Evolutionary conservation across 108 stramenopile species (phyloP).

Genomic region (Pseudonitzschia pungens): DNA sequence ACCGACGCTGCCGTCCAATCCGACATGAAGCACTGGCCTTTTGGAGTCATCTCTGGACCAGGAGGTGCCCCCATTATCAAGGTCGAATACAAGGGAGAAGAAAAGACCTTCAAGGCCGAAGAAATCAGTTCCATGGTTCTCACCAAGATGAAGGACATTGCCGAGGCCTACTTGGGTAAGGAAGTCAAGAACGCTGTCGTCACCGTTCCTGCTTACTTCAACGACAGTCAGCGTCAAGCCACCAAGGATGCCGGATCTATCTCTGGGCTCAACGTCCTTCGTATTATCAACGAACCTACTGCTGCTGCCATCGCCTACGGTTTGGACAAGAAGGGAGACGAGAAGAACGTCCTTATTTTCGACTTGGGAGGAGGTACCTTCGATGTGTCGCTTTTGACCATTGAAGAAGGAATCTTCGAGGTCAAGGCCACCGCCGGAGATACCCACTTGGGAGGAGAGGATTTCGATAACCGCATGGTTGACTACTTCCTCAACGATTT

Average conservation of each 20-base stretch:
- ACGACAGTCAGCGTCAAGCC: slow-evolving; percentile 99
- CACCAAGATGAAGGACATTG: slow-evolving; percentile 98
- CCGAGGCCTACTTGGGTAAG: slow-evolving; percentile 98
- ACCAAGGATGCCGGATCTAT: slow-evolving; percentile 99
- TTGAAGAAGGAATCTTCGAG: slow-evolving; percentile 99
- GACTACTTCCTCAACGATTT: slow-evolving; percentile 96
- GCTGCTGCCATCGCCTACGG: slow-evolving; percentile 99
- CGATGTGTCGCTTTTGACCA: slow-evolving; percentile 96
- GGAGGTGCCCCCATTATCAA: slow-evolving; percentile 96
- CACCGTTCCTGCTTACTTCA: slow-evolving; percentile 99
- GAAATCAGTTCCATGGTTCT: slow-evolving; percentile 99
- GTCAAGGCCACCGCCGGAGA: slow-evolving; percentile 99
- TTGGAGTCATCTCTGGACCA: slow-evolving; percentile 88
- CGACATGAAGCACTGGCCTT: slow-evolving; percentile 99
- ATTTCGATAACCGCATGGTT: slow-evolving; percentile 99
- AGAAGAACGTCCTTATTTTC: slow-evolving; percentile 99
- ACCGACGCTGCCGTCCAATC: slow-evolving; percentile 89
- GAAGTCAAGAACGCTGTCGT: slow-evolving; percentile 99
- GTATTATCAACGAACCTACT: slow-evolving; percentile 99
- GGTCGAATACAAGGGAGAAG: slow-evolving; percentile 98
- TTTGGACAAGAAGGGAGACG: slow-evolving; percentile 94
- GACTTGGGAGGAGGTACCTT: slow-evolving; percentile 99
- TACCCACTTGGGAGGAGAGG: slow-evolving; percentile 99
- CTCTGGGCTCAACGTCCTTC: slow-evolving; percentile 97
- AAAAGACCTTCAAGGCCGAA: slow-evolving; percentile 97